Percentiles rank a stretch among this genome's conserved stretches.
Conservation (phyloP, 352 stramenopile species). For the Phytophthora pistaciae region DNA sequence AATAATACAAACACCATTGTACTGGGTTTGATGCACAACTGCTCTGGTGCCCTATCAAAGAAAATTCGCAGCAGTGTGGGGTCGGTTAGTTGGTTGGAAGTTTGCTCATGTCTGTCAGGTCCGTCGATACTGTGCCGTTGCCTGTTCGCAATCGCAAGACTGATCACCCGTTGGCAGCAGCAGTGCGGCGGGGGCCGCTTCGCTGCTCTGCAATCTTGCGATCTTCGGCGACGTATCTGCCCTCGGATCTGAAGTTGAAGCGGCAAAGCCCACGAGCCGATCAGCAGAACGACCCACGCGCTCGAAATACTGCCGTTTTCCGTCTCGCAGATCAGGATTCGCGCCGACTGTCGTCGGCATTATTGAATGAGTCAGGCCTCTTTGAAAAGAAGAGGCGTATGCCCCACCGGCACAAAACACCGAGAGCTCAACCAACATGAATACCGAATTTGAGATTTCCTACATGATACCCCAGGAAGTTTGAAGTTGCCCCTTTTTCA, state of each 20-base stretch:
- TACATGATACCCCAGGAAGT: too few species aligned
- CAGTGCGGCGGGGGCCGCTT: too few species aligned
- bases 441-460: too few species aligned
- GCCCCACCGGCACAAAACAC: neutral
- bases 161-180: neutral
- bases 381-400: conserved; percentile 2
- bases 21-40: too few species aligned
- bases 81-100: too few species aligned
- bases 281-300: neutral
- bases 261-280: conserved; percentile 8
- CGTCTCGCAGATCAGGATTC: neutral
- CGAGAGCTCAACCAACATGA: too few species aligned
- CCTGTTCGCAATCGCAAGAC: neutral
- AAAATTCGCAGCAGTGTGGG: too few species aligned
- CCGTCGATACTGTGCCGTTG: neutral
- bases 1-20: too few species aligned
- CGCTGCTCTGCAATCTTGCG: neutral
- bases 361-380: conserved; percentile 21
- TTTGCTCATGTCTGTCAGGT: too few species aligned
- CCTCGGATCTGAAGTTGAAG: conserved; percentile 7
- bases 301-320: conserved; percentile 27
- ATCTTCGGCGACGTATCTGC: conserved; percentile 1
- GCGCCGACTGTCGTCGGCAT: conserved; percentile 6
- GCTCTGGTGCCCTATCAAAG: too few species aligned
- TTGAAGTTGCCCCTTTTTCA: too few species aligned